These are phyloP conservation scores for Collariella sp. DNA, from an alignment of 495 filamentous ascomycete species.

Conservation along the genomic window DNA sequence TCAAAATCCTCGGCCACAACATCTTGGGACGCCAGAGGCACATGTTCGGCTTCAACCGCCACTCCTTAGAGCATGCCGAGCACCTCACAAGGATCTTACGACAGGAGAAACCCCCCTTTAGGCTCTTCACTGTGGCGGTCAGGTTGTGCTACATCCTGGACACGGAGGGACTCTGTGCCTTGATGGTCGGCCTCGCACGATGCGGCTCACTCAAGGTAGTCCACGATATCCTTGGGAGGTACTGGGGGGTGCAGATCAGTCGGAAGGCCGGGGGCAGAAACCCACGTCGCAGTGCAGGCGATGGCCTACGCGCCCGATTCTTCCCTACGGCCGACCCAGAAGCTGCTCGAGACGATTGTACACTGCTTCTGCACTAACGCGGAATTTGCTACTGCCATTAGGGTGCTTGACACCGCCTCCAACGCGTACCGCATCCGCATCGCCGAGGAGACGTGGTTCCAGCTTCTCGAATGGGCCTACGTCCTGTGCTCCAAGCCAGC, in stretches of 20 bases:
- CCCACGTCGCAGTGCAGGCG: constrained; percentile 3
- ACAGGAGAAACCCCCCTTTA: constrained; percentile 3
- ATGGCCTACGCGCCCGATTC: not conserved
- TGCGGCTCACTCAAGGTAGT: constrained; percentile 16
- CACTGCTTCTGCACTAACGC: constrained; percentile 29
- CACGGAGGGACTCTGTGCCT: constrained; percentile 24
- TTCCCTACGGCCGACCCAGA: constrained; percentile 20
- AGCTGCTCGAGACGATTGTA: constrained; percentile 28
- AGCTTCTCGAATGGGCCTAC: constrained; percentile 32
- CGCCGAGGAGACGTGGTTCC: constrained; percentile 24
- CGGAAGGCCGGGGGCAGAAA: not conserved
- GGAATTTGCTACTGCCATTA: constrained; percentile 24
- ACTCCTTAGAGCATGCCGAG: constrained; percentile 13
- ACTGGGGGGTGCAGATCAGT: constrained; percentile 17
- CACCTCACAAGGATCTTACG: constrained; percentile 24
- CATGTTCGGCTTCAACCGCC: constrained; percentile 24
- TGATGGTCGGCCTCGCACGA: constrained; percentile 27
- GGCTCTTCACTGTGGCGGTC: constrained; percentile 1
- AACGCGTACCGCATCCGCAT: constrained; percentile 22
- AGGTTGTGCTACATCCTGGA: constrained; percentile 24
- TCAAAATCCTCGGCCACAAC: not conserved
- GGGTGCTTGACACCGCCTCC: constrained; percentile 26
- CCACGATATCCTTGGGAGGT: constrained; percentile 15
- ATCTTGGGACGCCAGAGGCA: not conserved
- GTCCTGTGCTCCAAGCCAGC: constrained; percentile 20